A percentile compares a stretch with the other conserved stretches of the same genome.
Evolutionary conservation across 2,329 filamentous ascomycete species (phyloP).

Genomic region (Clonostachys chloroleuca): DNA sequence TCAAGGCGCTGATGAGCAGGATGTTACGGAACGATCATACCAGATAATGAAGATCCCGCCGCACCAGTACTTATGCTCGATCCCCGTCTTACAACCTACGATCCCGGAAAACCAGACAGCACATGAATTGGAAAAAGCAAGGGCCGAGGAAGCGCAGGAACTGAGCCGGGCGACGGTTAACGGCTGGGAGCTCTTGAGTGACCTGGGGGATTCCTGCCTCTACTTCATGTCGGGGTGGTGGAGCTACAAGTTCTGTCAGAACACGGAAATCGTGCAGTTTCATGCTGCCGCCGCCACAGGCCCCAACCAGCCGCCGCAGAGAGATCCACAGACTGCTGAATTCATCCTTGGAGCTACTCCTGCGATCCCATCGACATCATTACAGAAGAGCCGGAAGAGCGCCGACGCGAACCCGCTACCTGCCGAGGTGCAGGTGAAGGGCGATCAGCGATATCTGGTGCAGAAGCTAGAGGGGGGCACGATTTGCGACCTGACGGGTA

Average conservation of each 20-base stretch:
- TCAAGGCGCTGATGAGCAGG: conserved; percentile 14
- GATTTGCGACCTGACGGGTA: conserved; percentile 79
- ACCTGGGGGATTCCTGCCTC: conserved; percentile 78
- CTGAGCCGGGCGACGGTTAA: conserved; percentile 70
- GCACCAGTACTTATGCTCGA: conserved; percentile 76
- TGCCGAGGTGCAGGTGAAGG: conserved; percentile 73
- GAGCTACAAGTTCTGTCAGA: conserved; percentile 95
- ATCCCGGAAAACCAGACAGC: conserved; percentile 58
- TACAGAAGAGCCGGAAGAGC: conserved; percentile 15
- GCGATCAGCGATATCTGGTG: conserved; percentile 80
- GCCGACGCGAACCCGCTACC: conserved; percentile 22
- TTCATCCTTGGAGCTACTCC: conserved; percentile 67
- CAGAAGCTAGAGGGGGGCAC: conserved; percentile 79
- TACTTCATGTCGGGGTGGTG: conserved; percentile 87
- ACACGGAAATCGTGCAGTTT: conserved; percentile 82
- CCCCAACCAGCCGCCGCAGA: conserved; percentile 68
- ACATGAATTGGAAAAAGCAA: conserved; percentile 50
- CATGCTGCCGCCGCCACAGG: conserved; percentile 69
- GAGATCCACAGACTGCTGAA: conserved; percentile 71
- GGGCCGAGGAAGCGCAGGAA: conserved; percentile 76
- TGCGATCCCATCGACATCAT: conserved; percentile 17
- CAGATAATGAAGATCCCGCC: conserved; percentile 71
- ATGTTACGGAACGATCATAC: conserved; percentile 37
- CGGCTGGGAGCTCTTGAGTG: conserved; percentile 75
- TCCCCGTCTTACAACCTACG: conserved; percentile 63